A percentile compares a stretch with the other conserved stretches of the same genome.
Conservation (phyloP, 169 alveolate species). For the Plasmodium knowlesi region DNA sequence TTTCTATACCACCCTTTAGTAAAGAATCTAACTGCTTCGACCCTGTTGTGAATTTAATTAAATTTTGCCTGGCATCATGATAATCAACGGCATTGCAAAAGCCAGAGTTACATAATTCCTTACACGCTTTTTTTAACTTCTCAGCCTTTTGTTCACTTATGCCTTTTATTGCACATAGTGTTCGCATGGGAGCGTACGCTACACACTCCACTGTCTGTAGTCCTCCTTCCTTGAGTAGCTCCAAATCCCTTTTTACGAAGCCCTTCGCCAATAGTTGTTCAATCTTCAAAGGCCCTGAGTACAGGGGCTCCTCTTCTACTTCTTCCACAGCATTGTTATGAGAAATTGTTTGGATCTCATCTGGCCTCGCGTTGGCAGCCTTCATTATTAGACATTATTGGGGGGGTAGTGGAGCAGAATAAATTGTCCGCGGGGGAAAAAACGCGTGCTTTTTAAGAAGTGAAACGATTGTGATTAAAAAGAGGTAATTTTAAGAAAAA, state of each 20-base stretch:
- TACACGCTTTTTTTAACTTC: conserved; percentile 93
- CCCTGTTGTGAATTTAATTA: conserved; percentile 96
- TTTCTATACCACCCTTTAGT: conserved; percentile 98
- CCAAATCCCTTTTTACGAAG: conserved; percentile 91
- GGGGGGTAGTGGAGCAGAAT: too few species aligned
- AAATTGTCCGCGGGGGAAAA: background rate
- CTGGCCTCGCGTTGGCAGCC: conserved; percentile 75
- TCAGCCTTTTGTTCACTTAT: conserved; percentile 97
- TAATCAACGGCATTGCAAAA: conserved; percentile 94
- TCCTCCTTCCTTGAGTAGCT: conserved; percentile 91
- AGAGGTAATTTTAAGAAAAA: background rate
- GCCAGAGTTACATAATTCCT: conserved; percentile 92
- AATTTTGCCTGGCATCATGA: conserved; percentile 92
- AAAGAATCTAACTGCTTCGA: conserved; percentile 94
- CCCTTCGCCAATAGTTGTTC: conserved; percentile 89
- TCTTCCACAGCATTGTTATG: conserved; percentile 57
- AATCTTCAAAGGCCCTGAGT: conserved; percentile 84
- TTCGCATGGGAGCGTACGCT: conserved; percentile 94
- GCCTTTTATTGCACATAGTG: conserved; percentile 94
- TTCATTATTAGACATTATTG: conserved; percentile 42
- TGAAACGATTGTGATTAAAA: background rate
- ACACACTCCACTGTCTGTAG: conserved; percentile 92
- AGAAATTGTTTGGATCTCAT: conserved; percentile 44
- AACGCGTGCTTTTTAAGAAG: background rate
- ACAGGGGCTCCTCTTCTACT: conserved; percentile 76